Percentiles rank a stretch among this genome's conserved stretches.
Evolutionary conservation across 306 rosid genomes (phyloP).

Genomic region (Parietaria judaica): DNA sequence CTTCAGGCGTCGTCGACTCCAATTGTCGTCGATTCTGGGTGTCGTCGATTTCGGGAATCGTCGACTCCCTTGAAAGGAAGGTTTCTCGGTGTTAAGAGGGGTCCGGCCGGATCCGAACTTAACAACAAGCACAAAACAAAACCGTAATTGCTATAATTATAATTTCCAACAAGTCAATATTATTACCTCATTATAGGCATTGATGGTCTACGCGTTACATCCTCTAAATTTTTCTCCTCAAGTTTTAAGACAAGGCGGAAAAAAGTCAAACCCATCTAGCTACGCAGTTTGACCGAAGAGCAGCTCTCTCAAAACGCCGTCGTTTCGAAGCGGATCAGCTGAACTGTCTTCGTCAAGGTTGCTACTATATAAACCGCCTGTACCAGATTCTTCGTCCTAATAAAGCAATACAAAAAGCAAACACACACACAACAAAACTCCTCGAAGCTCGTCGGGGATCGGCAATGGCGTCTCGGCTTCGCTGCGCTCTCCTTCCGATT

Average conservation of each 20-base stretch:
- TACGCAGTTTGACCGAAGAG: constrained; percentile 1
- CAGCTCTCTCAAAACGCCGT: neutral
- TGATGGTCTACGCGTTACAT: no score
- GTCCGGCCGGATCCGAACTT: no score
- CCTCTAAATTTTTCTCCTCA: no score
- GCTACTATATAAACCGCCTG: neutral
- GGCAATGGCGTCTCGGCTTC: constrained; percentile 32
- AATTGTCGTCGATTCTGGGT: no score
- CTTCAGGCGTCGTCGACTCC: no score
- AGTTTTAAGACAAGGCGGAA: neutral
- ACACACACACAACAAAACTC: neutral
- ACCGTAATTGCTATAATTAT: no score
- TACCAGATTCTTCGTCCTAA: constrained; percentile 9
- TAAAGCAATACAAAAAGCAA: constrained; percentile 21
- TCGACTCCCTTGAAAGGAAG: no score
- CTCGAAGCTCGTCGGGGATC: constrained; percentile 4
- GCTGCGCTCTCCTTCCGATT: constrained; percentile 26
- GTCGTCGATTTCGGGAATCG: no score
- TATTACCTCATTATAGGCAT: no score
- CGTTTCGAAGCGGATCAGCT: constrained; percentile 17
- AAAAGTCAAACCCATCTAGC: constrained; percentile 5
- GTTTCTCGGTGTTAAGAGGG: no score
- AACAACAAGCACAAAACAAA: no score
- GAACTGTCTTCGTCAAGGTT: constrained; percentile 5
- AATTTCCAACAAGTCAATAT: no score